These are phyloP conservation scores for Salix caprea DNA, from an alignment of 345 rosid species.

Conservation along the genomic window DNA sequence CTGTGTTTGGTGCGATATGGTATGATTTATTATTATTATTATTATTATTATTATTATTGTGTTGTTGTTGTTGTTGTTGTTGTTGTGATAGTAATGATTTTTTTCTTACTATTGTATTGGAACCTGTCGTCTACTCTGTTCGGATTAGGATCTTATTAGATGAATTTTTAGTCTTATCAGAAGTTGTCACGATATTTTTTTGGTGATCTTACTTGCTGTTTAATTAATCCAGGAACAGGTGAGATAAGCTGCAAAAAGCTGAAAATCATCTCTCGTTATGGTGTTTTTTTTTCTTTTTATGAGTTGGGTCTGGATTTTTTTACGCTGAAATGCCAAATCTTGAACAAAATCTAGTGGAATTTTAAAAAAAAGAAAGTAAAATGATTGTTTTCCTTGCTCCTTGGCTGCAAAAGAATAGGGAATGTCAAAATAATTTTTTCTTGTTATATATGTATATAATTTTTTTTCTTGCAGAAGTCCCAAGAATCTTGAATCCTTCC, in stretches of 20 bases:
- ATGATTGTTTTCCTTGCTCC: neutral
- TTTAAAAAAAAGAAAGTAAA: too few relatives aligned
- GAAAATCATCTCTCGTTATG: neutral
- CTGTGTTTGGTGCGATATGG: neutral
- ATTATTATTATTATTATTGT: too few relatives aligned
- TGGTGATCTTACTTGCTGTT: neutral
- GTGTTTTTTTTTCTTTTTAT: too few relatives aligned
- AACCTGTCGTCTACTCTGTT: neutral
- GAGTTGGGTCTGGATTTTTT: neutral
- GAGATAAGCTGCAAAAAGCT: neutral
- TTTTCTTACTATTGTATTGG: neutral
- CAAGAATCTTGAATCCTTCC: constrained; percentile 22
- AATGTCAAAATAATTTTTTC: neutral
- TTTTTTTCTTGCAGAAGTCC: constrained; percentile 24
- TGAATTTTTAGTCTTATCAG: neutral
- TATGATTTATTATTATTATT: too few relatives aligned
- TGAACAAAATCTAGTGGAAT: too few relatives aligned
- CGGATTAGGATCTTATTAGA: neutral
- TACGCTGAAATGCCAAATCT: neutral
- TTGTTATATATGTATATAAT: neutral
- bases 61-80: too few relatives aligned
- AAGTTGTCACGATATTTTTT: neutral
- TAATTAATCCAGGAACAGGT: neutral
- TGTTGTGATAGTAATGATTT: too few relatives aligned
- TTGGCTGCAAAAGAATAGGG: neutral